Conservation (phyloP, 2,329 filamentous ascomycete species). For the Neurospora sp. region DNA sequence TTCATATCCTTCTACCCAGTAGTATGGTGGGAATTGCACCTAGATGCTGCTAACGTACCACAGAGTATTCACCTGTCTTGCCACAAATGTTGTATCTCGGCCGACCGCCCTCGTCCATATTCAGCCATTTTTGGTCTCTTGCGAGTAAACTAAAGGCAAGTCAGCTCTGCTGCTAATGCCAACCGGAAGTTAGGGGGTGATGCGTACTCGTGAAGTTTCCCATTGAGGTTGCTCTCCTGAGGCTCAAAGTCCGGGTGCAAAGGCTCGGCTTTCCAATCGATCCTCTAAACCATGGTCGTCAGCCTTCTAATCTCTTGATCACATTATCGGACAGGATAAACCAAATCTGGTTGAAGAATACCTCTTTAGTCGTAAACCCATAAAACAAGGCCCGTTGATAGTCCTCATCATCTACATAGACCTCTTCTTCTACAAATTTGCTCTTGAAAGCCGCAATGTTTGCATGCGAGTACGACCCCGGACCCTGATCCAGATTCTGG, state of each 20-base stretch:
- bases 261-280: background rate
- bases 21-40: background rate
- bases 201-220: slow-evolving; percentile 3
- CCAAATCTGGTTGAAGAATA: background rate
- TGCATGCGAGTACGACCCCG: background rate
- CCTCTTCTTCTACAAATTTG: background rate
- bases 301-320: background rate
- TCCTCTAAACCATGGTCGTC: background rate
- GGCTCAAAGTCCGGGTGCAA: background rate
- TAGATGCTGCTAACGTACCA: background rate
- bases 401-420: slow-evolving; percentile 5
- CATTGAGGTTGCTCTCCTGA: background rate
- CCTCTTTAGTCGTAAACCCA: slow-evolving; percentile 7
- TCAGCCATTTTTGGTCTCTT: background rate
- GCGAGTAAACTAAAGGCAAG: background rate
- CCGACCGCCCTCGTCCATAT: background rate
- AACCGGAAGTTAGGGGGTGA: background rate
- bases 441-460: background rate
- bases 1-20: background rate
- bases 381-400: slow-evolving; percentile 5
- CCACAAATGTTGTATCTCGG: slow-evolving; percentile 10
- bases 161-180: background rate
- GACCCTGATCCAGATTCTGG: background rate
- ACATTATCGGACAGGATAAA: background rate
- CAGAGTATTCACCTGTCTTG: slow-evolving; percentile 2